Percentiles rank a stretch among this genome's conserved stretches.
These are phyloP conservation scores for Quercus ilex DNA, from an alignment of 306 rosid genomes.

Conservation along the genomic window DNA sequence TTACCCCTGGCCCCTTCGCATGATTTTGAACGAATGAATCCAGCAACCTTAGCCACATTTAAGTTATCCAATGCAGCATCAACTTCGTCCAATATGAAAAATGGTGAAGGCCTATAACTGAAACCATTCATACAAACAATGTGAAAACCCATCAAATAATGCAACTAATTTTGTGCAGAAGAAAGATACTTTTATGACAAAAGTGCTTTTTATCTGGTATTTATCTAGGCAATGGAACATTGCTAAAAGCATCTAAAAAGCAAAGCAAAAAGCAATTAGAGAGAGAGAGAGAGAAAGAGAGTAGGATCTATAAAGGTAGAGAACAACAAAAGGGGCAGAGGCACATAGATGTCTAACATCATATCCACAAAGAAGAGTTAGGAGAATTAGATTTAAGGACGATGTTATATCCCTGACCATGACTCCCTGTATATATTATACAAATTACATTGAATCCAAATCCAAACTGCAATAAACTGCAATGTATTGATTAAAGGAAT, in stretches of 20 bases:
- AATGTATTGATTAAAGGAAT: neutral
- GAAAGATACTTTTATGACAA: neutral
- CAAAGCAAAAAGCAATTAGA: neutral
- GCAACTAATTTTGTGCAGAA: neutral
- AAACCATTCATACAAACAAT: constrained; percentile 14
- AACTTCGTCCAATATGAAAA: constrained; percentile 97
- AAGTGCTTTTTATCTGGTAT: neutral
- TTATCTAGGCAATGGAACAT: neutral
- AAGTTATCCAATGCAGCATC: constrained; percentile 99
- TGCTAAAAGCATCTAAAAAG: neutral
- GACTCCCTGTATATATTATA: neutral
- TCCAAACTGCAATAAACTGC: neutral
- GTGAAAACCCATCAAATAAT: neutral
- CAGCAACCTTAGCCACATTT: constrained; percentile 96
- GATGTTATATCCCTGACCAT: neutral
- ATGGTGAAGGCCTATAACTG: constrained; percentile 97
- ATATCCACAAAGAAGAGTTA: neutral
- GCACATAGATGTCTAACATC: too few species aligned
- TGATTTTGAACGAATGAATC: constrained; percentile 92
- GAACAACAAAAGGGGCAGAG: neutral
- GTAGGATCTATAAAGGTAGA: neutral
- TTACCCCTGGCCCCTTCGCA: constrained; percentile 73
- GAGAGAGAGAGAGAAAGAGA: neutral
- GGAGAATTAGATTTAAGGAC: neutral
- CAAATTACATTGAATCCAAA: neutral